Evolutionary conservation across 176 grass and related monocot genomes (phyloP).

Genomic region (Secale cereale): DNA sequence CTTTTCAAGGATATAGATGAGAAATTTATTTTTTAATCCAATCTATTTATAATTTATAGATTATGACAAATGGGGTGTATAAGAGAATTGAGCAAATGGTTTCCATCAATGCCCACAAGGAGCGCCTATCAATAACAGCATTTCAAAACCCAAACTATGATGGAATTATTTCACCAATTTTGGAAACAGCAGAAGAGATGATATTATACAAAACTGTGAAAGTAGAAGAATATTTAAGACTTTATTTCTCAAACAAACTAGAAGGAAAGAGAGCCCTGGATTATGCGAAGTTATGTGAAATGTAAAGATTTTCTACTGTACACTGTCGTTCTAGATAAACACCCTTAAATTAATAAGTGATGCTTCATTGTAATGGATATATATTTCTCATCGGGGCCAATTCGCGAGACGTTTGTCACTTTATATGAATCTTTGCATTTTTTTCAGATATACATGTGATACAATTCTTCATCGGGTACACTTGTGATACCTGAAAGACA

Average conservation of each 20-base stretch:
- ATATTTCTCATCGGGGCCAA: background rate
- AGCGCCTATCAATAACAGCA: slow-evolving; percentile 39
- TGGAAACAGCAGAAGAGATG: background rate
- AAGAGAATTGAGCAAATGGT: slow-evolving; percentile 55
- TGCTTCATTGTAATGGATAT: too few relatives aligned
- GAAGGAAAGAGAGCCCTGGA: slow-evolving; percentile 23
- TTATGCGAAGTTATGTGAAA: background rate
- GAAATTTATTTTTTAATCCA: background rate
- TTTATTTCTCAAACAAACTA: slow-evolving; percentile 10
- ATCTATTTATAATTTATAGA: background rate
- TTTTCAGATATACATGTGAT: too few relatives aligned
- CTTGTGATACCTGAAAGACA: too few relatives aligned
- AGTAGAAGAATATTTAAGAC: slow-evolving; percentile 1
- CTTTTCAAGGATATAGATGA: too few relatives aligned
- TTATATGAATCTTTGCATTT: too few relatives aligned
- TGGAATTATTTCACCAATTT: slow-evolving; percentile 1
- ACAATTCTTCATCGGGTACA: too few relatives aligned
- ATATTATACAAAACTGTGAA: background rate
- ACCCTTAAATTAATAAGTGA: too few relatives aligned
- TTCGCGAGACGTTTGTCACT: too few relatives aligned
- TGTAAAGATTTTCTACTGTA: background rate
- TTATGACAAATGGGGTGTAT: slow-evolving; percentile 43
- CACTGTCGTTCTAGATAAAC: background rate
- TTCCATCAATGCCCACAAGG: slow-evolving; percentile 23
- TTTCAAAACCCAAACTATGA: slow-evolving; percentile 20